Percentiles rank a stretch among this genome's conserved stretches.
phyloP scores from a whole-genome alignment of 2,329 filamentous ascomycete species.

The Aspergillus flavus region DNA sequence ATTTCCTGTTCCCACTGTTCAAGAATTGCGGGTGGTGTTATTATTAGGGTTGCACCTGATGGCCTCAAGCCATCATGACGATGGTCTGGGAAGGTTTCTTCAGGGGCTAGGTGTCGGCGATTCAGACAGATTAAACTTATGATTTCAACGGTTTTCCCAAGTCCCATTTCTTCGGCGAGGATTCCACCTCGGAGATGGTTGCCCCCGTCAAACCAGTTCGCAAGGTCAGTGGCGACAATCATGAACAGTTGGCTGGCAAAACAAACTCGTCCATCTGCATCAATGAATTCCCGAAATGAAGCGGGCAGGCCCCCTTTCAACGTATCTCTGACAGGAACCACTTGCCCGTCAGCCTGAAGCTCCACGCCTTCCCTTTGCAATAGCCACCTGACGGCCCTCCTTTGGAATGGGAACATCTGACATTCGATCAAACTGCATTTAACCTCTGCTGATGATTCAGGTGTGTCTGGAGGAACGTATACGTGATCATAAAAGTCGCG shows the following conservation, averaged over 20 bases:
- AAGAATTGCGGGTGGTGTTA: conserved; percentile 63
- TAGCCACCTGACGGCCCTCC: conserved; percentile 51
- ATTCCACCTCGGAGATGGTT: conserved; percentile 46
- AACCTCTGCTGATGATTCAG: conserved; percentile 36
- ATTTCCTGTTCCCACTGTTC: conserved; percentile 67
- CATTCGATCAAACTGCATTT: conserved; percentile 39
- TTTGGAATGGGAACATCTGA: conserved; percentile 52
- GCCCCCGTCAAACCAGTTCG: conserved; percentile 34
- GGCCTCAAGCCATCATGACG: conserved; percentile 30
- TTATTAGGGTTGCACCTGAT: conserved; percentile 63
- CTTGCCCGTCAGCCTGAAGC: conserved; percentile 34
- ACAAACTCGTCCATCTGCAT: conserved; percentile 42
- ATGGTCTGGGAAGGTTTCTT: conserved; percentile 18
- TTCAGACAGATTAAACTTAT: conserved; percentile 50
- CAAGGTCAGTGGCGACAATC: conserved; percentile 40
- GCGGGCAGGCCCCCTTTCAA: conserved; percentile 30
- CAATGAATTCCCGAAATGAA: conserved; percentile 41
- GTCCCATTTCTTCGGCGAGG: conserved; percentile 54
- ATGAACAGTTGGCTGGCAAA: conserved; percentile 48
- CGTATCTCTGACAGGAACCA: conserved; percentile 22
- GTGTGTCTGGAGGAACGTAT: conserved; percentile 43
- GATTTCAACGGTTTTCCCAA: conserved; percentile 55
- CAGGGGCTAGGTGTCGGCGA: conserved; percentile 24
- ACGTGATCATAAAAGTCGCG: conserved; percentile 53
- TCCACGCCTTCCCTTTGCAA: conserved; percentile 46